Evolutionary conservation across 73 alveolate genomes (phyloP), one percentile per base, ranked within the genome.

Genomic region (Paramecium caudatum): DNA sequence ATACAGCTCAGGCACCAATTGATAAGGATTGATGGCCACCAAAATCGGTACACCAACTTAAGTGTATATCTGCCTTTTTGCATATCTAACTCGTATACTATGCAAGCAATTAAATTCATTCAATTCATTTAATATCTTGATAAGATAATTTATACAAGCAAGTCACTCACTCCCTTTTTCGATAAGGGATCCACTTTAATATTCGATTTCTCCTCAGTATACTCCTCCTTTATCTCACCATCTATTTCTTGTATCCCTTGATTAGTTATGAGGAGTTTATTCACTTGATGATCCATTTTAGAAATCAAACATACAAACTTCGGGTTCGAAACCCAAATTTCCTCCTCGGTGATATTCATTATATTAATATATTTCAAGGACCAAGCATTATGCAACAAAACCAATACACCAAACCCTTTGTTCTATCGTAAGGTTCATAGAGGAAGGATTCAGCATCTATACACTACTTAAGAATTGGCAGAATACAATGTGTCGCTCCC

Each of bases 21-120:
- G 80, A 86, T 94, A 97, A 13, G 99, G 99, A 81, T 97, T 97
- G n/a, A 97, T 95, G 48, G 98, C 95, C 21, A 97, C 90, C 70
- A 97, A 92, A 39, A 97, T 97, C 12, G 99, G 99, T 17, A 94
- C 48, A 0, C 99, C 99, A 10, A 97, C 96, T 78, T 94, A 91
- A 17, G 99, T 95, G 74, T 95, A 97, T 7, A 97, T 97, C 63
- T 94, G 55, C 61, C 92, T 94, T 46, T 94, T 80, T 36, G 85
- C 81, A 90, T 94, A 96, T 81, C 99, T 87, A 82, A 88, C 87
- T 91, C 98, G 82, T n/a, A 95, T 83, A 43, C 87, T 91, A 55
- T 95, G 96, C 33, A 95, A 91, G 5, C 94, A 91, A 3, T 96
- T 93, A 30, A 94, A 96, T 82, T 94, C 97, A 82, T 95, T 95